Evolutionary conservation across 352 stramenopile genomes (phyloP), one percentile per base, ranked within the genome.

Genomic region (Phytophthora pluvialis): DNA sequence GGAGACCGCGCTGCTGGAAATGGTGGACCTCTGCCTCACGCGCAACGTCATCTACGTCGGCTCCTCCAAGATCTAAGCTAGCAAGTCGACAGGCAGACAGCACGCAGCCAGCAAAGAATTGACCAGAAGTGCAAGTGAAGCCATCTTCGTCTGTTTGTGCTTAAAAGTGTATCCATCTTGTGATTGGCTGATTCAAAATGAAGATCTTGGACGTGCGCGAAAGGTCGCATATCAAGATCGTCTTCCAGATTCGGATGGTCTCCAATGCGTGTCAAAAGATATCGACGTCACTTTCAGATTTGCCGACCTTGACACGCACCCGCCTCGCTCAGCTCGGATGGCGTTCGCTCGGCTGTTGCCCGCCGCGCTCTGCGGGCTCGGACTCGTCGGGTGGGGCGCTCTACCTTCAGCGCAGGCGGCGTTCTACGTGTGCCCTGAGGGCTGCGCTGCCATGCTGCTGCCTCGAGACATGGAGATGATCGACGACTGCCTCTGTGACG

Each of bases 1-100:
- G 47, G 94, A 99, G 77, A 96, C 91, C 51, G 93, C 95, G 49
- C 70, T 99, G 69, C 72, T 98, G 54, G 95, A 99, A 62, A 99
- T 99, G 96, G 85, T 91, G 62, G 86, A 94, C 48, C 78, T 99
- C 46, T 96, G 95, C 48, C 80, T 96, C 60, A 85, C 76, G 36
- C 83, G 86, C 71, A 97, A 96, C 61, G 81, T 94, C 75, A 94
- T 96, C 49, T 96, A 97, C 80, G 83, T 97, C 33, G 86, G 88
- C 57, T 83, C 81, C 36, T 88, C 88, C 57, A 96, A 96, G 80
- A 93, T 96, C 35, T 96, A 80, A 48, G 56, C 46, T 33, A 21
- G 21, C 21, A 21, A 21, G 21, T 21, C 21, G 21, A 21, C 21
- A 21, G 21, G 21, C 21, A 21, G 21, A 21, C 21, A 21, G 21